Evolutionary conservation across 2,329 filamentous ascomycete genomes (phyloP), one percentile per base, ranked within the genome.

Genomic region (Botrytis paeoniae): DNA sequence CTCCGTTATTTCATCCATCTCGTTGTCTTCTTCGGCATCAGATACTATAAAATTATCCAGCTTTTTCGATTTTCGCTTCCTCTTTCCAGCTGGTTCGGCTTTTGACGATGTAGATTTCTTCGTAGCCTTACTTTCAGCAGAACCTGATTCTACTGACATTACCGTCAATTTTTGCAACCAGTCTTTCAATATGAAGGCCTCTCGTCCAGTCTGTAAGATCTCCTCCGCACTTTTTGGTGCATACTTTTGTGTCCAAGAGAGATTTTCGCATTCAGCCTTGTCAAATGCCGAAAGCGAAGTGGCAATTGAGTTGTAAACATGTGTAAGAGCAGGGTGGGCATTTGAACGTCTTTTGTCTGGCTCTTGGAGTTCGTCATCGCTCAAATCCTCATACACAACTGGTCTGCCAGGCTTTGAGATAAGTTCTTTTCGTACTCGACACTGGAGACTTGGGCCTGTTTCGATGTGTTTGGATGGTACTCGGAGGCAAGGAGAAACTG

Each of bases 201-300:
- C 93, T 62, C 85, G 87, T 3, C 92, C 91, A 25, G 85, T 81
- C 78, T 98, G 95, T 18, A 99, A 84, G 1, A 98, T 90, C 73
- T 95, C 89, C 6, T 84, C 84, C 3, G 93, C 90, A 51, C 83
- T 85, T 39, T 81, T 83, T 0, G 96, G 96, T 0, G 92, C 89
- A 82, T 98, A 97, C 79, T 98, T 98, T 59, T 95, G 91, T 2
- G 86, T 81, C 96, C 96, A 99, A 14, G 89, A 83, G 41, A 87
- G 83, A 2, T 85, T 85, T 79, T 98, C 95, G 77, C 92, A 97
- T 68, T 86, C 87, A 14, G 91, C 92, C 75, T 84, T 87, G 80
- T 99, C 96, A 78, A 95, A 98, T 0, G 95, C 90, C 7, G 93
- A 95, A 20, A 95, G 84, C 0, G 85, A 85, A 1, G 85, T 85